Percentiles rank a stretch among this genome's conserved stretches.
phyloP scores from a whole-genome alignment of 2,329 filamentous ascomycete species.

The Thermomyces lanuginosus region DNA sequence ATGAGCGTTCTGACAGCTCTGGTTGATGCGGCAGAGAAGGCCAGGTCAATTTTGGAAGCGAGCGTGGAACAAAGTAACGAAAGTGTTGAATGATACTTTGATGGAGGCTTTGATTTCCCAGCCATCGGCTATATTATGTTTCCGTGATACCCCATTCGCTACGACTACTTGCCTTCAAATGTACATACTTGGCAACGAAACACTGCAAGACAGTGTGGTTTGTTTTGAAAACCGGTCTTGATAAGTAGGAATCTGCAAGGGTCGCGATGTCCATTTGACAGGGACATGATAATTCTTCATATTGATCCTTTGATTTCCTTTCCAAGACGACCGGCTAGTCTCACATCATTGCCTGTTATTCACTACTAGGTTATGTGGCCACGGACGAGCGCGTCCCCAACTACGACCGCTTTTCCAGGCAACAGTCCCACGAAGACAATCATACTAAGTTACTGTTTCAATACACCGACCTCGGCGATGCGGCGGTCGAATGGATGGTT shows the following conservation, averaged over 20 bases:
- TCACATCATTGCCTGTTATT: not conserved
- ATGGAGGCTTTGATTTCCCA: too few relatives aligned
- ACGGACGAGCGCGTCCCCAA: not conserved
- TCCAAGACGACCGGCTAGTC: not conserved
- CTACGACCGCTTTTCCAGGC: not conserved
- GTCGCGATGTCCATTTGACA: too few relatives aligned
- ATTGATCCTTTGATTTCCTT: too few relatives aligned
- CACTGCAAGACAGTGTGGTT: too few relatives aligned
- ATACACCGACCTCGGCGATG: not conserved
- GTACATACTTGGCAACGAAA: too few relatives aligned
- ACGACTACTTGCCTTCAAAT: too few relatives aligned
- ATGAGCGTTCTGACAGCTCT: not conserved
- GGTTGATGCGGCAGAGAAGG: not conserved
- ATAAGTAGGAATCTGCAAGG: too few relatives aligned
- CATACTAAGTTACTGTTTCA: constrained; percentile 1
- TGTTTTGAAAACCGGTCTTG: too few relatives aligned
- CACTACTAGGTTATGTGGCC: not conserved
- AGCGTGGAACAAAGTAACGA: not conserved
- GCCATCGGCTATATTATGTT: too few relatives aligned
- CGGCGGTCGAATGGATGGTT: not conserved
- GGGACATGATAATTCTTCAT: too few relatives aligned
- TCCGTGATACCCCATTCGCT: too few relatives aligned
- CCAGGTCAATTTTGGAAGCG: not conserved
- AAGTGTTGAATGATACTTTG: too few relatives aligned
- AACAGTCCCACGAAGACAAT: not conserved